phyloP scores from a whole-genome alignment of 164 flowering plant species.

The Chimonanthus salicifolius region DNA sequence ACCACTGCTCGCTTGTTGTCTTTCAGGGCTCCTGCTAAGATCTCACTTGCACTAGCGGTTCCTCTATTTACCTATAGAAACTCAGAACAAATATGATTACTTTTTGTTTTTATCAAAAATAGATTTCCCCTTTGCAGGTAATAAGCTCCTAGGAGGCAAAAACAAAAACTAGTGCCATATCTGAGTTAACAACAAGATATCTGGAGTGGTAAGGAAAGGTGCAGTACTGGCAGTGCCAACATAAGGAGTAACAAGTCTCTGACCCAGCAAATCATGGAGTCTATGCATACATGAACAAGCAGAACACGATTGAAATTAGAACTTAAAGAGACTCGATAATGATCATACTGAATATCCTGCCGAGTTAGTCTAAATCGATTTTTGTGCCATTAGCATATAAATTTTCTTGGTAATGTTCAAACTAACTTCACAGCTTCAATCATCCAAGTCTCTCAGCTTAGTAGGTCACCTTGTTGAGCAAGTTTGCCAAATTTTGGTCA shows the following conservation, averaged over 20 bases:
- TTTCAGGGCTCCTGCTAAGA: conserved; percentile 93
- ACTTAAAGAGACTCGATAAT: too few relatives aligned
- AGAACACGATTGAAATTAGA: neutral
- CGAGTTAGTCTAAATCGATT: too few relatives aligned
- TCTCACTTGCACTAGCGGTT: conserved; percentile 99
- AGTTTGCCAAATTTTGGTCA: too few relatives aligned
- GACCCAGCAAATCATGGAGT: neutral
- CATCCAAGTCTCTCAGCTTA: too few relatives aligned
- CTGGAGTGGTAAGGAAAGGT: neutral
- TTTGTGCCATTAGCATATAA: too few relatives aligned
- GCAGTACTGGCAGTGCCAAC: neutral
- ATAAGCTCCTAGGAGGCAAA: neutral
- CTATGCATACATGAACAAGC: neutral
- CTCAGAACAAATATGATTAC: neutral
- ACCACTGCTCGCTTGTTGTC: conserved; percentile 93
- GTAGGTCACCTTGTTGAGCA: too few relatives aligned
- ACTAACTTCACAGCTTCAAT: neutral
- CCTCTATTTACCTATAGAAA: conserved; percentile 85
- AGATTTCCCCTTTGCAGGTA: neutral
- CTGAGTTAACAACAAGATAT: neutral
- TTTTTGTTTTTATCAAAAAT: neutral
- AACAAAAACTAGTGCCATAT: neutral
- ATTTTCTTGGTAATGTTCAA: neutral
- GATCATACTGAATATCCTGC: too few relatives aligned
- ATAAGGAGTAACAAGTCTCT: neutral